Conservation (phyloP, 192 early-diverging fungal species). For the Podila horticola region DNA sequence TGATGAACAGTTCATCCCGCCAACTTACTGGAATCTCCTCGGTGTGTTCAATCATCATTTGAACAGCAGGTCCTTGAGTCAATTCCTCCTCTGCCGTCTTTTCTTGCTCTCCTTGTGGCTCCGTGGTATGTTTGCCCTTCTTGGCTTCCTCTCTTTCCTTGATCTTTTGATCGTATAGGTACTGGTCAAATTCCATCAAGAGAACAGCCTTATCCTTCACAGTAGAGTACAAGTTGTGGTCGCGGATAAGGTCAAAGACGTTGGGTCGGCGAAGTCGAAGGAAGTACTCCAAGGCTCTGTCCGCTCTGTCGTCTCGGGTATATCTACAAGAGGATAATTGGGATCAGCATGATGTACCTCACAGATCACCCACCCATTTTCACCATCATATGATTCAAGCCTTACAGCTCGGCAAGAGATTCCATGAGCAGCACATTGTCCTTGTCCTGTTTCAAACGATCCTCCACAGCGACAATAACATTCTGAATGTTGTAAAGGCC, state of each 20-base stretch:
- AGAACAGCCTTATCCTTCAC: slow-evolving; percentile 83
- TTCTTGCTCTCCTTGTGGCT: background rate
- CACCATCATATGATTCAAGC: background rate
- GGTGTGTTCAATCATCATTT: slow-evolving; percentile 84
- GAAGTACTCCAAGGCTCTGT: slow-evolving; percentile 85
- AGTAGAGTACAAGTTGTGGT: slow-evolving; percentile 84
- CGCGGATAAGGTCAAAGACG: slow-evolving; percentile 79
- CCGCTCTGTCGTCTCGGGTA: slow-evolving; percentile 73
- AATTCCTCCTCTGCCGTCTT: slow-evolving; percentile 46
- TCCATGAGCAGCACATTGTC: slow-evolving; percentile 72
- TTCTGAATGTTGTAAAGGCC: slow-evolving; percentile 77
- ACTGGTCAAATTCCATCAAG: slow-evolving; percentile 86
- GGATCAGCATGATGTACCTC: background rate
- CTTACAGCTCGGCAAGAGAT: slow-evolving; percentile 80
- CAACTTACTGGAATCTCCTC: slow-evolving; percentile 81
- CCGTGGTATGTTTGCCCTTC: background rate
- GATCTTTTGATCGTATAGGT: slow-evolving; percentile 54
- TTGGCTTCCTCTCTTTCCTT: slow-evolving; percentile 52
- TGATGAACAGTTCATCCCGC: background rate
- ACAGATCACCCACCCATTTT: background rate
- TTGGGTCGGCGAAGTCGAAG: slow-evolving; percentile 75
- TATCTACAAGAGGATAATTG: slow-evolving; percentile 57
- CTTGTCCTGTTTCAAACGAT: slow-evolving; percentile 65
- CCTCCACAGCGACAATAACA: slow-evolving; percentile 83
- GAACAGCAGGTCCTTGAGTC: slow-evolving; percentile 71